Evolutionary conservation across 495 filamentous ascomycete species (phyloP), one percentile per base, ranked within the genome.

Genomic region (Margaritispora aquatica): DNA sequence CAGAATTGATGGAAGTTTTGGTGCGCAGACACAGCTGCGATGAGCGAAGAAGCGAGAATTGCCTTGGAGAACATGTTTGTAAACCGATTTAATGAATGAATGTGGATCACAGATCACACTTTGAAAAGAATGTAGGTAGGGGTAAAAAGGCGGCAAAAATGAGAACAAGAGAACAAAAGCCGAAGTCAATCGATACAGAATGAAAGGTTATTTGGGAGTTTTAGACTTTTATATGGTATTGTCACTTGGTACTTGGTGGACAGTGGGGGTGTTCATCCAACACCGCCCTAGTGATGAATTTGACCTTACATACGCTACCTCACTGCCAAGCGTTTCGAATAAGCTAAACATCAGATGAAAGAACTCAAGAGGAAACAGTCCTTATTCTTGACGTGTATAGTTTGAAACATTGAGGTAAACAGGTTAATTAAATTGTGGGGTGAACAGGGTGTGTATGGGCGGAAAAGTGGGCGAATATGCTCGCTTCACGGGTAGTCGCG

Each of bases 1-100:
- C 67, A 72, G 55, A 73, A 69, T 57, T 73, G 71, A 29, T 73
- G 70, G 27, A 73, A 66, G 55, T 71, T 73, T 51, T 73, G 71
- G 51, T 73, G 70, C 27, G 70, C 69, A 10, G 70, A 67, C 50
- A 64, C 70, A 23, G 59, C 60, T 2, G 57, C 50, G 52, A 58
- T 21, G n/a, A 73, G 54, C 1, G 59, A 59, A n/a, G 34, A 55
- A 26, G 54, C 11, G 34, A 66, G 2, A 21, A 48, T 27, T 54
- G 50, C 27, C 51, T 64, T 65, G 48, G 44, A 49, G 26, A 59
- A 53, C 57, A 59, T 58, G 9, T 58, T 51, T 23, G 38, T 24
- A 58, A 48, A 57, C 4, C 38, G 38, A 44, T 44, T 44, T 44
- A 44, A 44, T 44, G 38, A 44, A 44, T 26, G 36, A 8, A 53